These are phyloP conservation scores for Nidula niveotomentosa DNA, from an alignment of 1,284 basidiomycete species.

Conservation along the genomic window DNA sequence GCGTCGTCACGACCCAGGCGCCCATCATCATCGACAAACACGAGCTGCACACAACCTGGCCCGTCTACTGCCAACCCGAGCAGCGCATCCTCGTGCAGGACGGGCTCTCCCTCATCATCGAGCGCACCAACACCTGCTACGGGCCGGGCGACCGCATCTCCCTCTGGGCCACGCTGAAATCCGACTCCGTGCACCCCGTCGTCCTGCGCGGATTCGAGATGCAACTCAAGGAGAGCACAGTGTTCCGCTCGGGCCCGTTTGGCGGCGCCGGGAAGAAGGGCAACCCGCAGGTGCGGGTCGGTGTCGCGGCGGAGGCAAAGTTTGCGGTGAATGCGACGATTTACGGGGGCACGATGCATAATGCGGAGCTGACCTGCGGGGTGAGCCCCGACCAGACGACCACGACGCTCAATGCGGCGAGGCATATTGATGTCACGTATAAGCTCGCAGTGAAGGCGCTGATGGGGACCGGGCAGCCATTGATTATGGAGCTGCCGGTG, in stretches of 20 bases:
- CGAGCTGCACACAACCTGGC: slow-evolving; percentile 88
- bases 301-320: slow-evolving; percentile 62
- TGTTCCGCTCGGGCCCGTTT: slow-evolving; percentile 60
- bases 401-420: slow-evolving; percentile 73
- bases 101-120: slow-evolving; percentile 73
- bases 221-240: slow-evolving; percentile 71
- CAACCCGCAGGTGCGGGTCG: slow-evolving; percentile 54
- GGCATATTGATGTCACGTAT: slow-evolving; percentile 83
- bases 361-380: slow-evolving; percentile 65
- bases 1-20: slow-evolving; percentile 58
- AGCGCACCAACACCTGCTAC: slow-evolving; percentile 74
- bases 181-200: slow-evolving; percentile 61
- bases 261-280: slow-evolving; percentile 44
- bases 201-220: slow-evolving; percentile 81
- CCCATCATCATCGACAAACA: slow-evolving; percentile 85
- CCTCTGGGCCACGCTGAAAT: slow-evolving; percentile 68
- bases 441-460: slow-evolving; percentile 74
- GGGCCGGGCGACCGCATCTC: slow-evolving; percentile 82
- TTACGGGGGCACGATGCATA: slow-evolving; percentile 69
- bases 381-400: slow-evolving; percentile 73
- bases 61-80: slow-evolving; percentile 80
- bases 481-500: slow-evolving; percentile 73
- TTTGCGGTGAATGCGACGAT: slow-evolving; percentile 70
- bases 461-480: slow-evolving; percentile 63
- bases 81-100: slow-evolving; percentile 65